phyloP scores from a whole-genome alignment of 805 yeast genomes.

The Saccharomyces cerevisiae region DNA sequence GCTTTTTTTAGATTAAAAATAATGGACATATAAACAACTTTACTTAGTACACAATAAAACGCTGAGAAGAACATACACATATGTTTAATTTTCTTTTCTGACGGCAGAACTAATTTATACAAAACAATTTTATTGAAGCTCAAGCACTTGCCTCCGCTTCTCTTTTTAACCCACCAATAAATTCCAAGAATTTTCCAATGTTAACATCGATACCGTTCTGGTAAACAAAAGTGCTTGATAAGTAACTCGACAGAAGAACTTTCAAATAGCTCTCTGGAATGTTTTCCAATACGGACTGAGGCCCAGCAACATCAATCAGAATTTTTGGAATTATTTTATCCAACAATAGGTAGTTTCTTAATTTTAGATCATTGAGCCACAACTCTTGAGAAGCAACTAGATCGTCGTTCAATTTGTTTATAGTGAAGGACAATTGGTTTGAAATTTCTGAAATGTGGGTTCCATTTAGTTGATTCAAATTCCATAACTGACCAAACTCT shows the following conservation, averaged over 20 bases:
- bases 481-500: conserved; percentile 86
- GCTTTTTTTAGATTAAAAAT: background rate
- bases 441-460: conserved; percentile 59
- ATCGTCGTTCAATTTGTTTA: conserved; percentile 80
- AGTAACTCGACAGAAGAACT: conserved; percentile 79
- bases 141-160: conserved; percentile 13
- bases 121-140: background rate
- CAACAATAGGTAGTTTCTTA: conserved; percentile 66
- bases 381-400: conserved; percentile 71
- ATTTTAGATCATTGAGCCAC: conserved; percentile 70
- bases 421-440: conserved; percentile 75
- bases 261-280: conserved; percentile 84
- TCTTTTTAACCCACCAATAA: conserved; percentile 50
- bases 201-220: conserved; percentile 68
- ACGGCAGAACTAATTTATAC: background rate
- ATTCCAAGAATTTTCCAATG: conserved; percentile 69
- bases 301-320: conserved; percentile 56
- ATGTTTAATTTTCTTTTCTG: background rate
- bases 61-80: background rate
- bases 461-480: conserved; percentile 55
- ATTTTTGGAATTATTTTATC: conserved; percentile 69
- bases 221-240: conserved; percentile 81
- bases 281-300: conserved; percentile 57
- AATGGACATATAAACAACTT: background rate
- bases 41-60: background rate